Evolutionary conservation across 768 basidiomycete genomes (phyloP), one percentile per base, ranked within the genome.

Genomic region (Suillus subaureus): DNA sequence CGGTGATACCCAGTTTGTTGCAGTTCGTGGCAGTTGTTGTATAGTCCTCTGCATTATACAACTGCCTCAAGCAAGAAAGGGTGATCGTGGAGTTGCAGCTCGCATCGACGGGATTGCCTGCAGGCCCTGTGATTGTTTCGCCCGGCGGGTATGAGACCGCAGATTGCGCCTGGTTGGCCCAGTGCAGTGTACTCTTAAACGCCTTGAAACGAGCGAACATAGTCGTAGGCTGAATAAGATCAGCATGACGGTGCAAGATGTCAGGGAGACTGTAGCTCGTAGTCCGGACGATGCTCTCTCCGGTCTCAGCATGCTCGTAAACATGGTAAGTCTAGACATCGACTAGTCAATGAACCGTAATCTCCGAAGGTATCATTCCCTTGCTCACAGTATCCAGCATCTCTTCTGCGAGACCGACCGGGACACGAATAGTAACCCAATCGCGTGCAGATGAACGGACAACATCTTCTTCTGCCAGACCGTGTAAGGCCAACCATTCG

Each of bases 141-240:
- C 39, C 68, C 12, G 68, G 64, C 2, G 8, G 51, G 61, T 33
- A 69, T 39, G 28, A 66, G 49, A 8, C 35, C 21, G 28, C 51
- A 40, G 26, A n/a, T 42, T 11, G 61, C 55, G 1, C 35, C 39
- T 68, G 47, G 1, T 70, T 67, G 13, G 76, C 66, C 70, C 71
- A 77, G 62, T 79, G 76, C 28, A 85, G 68, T 0, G 79, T 84
- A 6, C 81, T 80, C 64, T 69, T 80, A 62, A 84, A 76, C 9
- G 75, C 75, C 67, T 80, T 84, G 66, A 79, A 75, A 64, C 82
- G 82, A 51, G 81, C 78, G 70, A 92, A 92, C 73, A 86, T 82
- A 2, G 89, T 92, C 3, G 91, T 92, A 0, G 91, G 91, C 66
- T 91, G 89, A 35, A 92, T 79, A 37, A 91, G 74, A 43, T 91